Percentiles rank a stretch among this genome's conserved stretches.
These are phyloP conservation scores for Cryphonectria radicalis DNA, from an alignment of 2,329 filamentous ascomycete genomes.

Conservation along the genomic window DNA sequence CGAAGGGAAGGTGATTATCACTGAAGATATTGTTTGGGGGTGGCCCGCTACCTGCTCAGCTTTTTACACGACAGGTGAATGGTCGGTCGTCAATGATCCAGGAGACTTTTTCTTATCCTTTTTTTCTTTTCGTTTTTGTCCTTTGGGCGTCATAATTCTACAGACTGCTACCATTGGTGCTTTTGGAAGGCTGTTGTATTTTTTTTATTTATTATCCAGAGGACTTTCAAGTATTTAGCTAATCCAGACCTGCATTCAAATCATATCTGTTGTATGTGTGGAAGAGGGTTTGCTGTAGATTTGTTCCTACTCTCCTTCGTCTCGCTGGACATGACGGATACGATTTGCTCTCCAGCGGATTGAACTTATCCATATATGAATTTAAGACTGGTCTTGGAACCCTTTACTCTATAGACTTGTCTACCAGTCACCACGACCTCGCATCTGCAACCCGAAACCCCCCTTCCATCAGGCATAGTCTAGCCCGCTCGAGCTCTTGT, in stretches of 20 bases:
- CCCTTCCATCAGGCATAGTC: constrained; percentile 44
- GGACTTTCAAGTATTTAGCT: neutral
- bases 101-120: too few species aligned
- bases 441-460: neutral
- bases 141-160: neutral
- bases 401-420: neutral
- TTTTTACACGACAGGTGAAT: neutral
- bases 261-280: too few species aligned
- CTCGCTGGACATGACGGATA: too few species aligned
- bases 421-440: neutral
- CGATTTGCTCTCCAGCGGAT: too few species aligned
- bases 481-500: constrained; percentile 53
- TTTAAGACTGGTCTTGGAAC: neutral
- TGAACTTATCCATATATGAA: neutral
- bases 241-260: neutral
- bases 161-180: neutral
- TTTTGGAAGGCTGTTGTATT: neutral
- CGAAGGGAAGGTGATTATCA: neutral
- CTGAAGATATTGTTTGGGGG: neutral
- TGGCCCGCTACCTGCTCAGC: neutral
- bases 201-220: neutral
- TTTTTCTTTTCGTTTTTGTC: too few species aligned
- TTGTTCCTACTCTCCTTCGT: too few species aligned
- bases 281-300: too few species aligned
- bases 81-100: neutral